Evolutionary conservation across 2,329 filamentous ascomycete species (phyloP).

Genomic region (Ambrosiella beaveri): DNA sequence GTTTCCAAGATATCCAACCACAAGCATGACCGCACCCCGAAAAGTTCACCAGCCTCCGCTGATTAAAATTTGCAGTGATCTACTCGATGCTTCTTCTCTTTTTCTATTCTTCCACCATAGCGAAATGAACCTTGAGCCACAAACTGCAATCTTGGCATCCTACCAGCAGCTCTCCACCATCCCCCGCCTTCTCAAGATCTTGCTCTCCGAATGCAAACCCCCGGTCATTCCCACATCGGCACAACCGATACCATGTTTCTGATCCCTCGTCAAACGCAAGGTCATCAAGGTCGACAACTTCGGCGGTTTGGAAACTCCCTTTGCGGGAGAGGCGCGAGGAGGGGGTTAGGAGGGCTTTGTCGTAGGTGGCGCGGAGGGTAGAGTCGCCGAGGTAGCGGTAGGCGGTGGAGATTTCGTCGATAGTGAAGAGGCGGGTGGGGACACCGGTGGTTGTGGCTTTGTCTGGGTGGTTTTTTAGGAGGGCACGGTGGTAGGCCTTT

Average conservation of each 20-base stretch:
- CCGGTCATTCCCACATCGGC: constrained; percentile 45
- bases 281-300: constrained; percentile 49
- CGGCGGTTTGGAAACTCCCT: constrained; percentile 40
- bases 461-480: constrained; percentile 50
- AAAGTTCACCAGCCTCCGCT: background rate
- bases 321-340: constrained; percentile 14
- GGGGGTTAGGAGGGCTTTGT: constrained; percentile 27
- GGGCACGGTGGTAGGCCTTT: constrained; percentile 45
- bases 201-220: constrained; percentile 42
- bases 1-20: too few relatives aligned
- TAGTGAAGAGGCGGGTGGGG: constrained; percentile 24
- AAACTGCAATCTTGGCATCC: constrained; percentile 50
- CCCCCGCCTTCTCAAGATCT: constrained; percentile 41
- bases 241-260: constrained; percentile 37
- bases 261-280: constrained; percentile 32
- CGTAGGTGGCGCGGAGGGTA: constrained; percentile 33
- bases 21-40: too few relatives aligned
- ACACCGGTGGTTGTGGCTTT: constrained; percentile 21
- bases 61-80: background rate
- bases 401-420: constrained; percentile 48
- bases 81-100: background rate
- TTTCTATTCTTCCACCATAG: constrained; percentile 26
- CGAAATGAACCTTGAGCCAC: constrained; percentile 48
- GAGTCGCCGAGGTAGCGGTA: constrained; percentile 38
- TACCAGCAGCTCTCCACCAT: constrained; percentile 43